phyloP scores from a whole-genome alignment of 179 eudicot genomes.

The Vitellaria paradoxa region DNA sequence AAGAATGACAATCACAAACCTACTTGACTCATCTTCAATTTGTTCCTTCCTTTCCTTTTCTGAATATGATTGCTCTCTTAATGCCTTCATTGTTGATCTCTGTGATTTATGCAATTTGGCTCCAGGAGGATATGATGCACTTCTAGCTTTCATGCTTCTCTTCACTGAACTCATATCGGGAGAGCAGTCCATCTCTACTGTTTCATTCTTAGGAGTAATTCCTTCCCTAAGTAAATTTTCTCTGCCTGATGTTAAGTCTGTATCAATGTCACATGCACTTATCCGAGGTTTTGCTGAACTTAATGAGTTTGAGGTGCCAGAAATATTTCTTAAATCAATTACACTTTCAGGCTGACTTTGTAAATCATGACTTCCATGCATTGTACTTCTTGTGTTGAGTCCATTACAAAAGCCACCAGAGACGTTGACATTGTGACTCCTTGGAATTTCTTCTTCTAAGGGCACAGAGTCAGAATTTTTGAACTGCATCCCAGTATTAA shows the following conservation, averaged over 20 bases:
- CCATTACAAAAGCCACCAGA: constrained; percentile 29
- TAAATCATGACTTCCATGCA: constrained; percentile 25
- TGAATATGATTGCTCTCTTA: constrained; percentile 44
- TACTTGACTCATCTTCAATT: constrained; percentile 52
- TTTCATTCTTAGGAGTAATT: constrained; percentile 29
- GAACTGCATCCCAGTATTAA: constrained; percentile 39
- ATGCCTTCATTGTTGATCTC: constrained; percentile 35
- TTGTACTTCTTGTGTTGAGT: constrained; percentile 26
- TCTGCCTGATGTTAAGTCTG: constrained; percentile 16
- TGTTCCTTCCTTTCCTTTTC: constrained; percentile 41
- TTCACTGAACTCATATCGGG: constrained; percentile 30
- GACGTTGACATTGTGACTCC: constrained; percentile 22
- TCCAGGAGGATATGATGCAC: constrained; percentile 28
- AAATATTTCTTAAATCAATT: constrained; percentile 16
- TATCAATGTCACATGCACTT: constrained; percentile 23
- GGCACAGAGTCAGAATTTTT: constrained; percentile 31
- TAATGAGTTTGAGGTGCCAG: constrained; percentile 18
- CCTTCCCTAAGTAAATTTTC: constrained; percentile 21
- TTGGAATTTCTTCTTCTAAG: constrained; percentile 33
- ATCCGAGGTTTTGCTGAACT: constrained; percentile 16
- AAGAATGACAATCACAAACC: constrained; percentile 16
- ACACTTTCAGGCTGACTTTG: constrained; percentile 23
- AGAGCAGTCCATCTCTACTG: constrained; percentile 23
- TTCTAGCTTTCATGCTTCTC: constrained; percentile 34
- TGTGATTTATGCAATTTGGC: constrained; percentile 39